These are phyloP conservation scores for Niebla homalea DNA, from an alignment of 495 filamentous ascomycete species.

Conservation along the genomic window DNA sequence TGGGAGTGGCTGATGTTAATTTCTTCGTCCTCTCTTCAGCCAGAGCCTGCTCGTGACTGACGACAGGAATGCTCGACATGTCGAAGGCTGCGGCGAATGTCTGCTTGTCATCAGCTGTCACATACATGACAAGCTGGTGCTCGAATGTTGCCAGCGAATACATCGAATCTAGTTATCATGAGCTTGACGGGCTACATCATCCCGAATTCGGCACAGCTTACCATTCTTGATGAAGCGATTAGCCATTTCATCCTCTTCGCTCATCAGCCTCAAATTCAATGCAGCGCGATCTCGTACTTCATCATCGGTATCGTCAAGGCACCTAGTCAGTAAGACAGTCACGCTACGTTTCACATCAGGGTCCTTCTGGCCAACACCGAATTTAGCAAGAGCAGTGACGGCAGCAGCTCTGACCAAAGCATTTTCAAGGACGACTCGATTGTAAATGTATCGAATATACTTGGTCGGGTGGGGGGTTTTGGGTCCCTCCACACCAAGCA, in stretches of 20 bases:
- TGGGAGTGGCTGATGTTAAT: conserved; percentile 79
- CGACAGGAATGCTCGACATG: conserved; percentile 78
- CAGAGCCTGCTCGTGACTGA: conserved; percentile 88
- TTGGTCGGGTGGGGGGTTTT: conserved; percentile 94
- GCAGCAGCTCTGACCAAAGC: conserved; percentile 90
- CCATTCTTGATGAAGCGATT: conserved; percentile 82
- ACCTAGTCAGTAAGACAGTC: conserved; percentile 79
- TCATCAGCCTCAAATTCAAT: conserved; percentile 79
- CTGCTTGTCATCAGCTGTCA: conserved; percentile 75
- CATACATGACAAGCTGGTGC: conserved; percentile 95
- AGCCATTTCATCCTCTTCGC: conserved; percentile 71
- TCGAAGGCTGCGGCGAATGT: conserved; percentile 82
- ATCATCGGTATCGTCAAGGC: conserved; percentile 93
- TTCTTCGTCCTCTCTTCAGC: conserved; percentile 97
- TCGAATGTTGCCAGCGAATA: conserved; percentile 93
- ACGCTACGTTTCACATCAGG: conserved; percentile 93
- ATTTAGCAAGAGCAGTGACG: conserved; percentile 90
- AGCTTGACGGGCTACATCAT: not conserved
- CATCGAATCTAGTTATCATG: conserved; percentile 37
- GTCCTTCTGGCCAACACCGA: conserved; percentile 93
- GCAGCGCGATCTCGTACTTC: conserved; percentile 95
- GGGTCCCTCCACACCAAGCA: conserved; percentile 86
- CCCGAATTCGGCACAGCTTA: conserved; percentile 25
- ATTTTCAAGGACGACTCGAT: conserved; percentile 94
- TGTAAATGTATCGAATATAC: conserved; percentile 99